Base-by-base conservation (phyloP, 768 basidiomycete species). In the Lentinus brumalis region DNA sequence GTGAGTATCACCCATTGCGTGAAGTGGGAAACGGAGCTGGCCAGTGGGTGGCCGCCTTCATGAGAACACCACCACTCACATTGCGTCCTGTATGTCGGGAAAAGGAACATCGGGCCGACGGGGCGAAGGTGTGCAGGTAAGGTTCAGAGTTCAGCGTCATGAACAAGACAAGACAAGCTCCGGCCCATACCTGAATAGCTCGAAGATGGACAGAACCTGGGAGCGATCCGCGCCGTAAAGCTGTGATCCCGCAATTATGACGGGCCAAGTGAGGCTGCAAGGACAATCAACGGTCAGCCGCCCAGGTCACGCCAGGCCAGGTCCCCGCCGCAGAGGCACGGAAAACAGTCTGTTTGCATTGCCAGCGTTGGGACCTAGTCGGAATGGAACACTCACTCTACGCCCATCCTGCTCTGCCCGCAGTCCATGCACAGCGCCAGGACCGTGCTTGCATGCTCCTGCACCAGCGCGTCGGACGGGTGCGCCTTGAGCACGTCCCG, bases 231-330 rank as follows among this genome's bases (percentile, higher is more conserved):
- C 59, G 26, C 70, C 69, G 51, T 64, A 69, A 47, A 63, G 56
- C 54, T 74, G 73, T 41, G 65, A 69, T 10, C 69, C 71, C 21
- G 73, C 71, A 40, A 72, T 72, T 60, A 73, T 70, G 64, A 72
- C 69, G 49, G 71, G 72, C 73, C 72, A 73, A 42, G 67, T 70
- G 45, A 74, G 66, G 57, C 71, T 73, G 35, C 35, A 35, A 26
- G 31, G 10, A 40, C 31, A 29, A 10, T 21, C 40, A 29, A 38
- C 56, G 39, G 47, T 42, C 44, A 50, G 18, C 31, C 35, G 46
- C 31, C 29, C 49, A 40, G 26, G 54, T 32, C 61, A 49, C 62
- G 55, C 46, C 50, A 46, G 45, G 9, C 40, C 46, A 63, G 61
- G 59, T 55, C 62, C 44, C 21, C 40, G 35, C 16, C n/a, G 11